Conservation (phyloP, 1,284 basidiomycete species). For the Veloporphyrellus conicus region DNA sequence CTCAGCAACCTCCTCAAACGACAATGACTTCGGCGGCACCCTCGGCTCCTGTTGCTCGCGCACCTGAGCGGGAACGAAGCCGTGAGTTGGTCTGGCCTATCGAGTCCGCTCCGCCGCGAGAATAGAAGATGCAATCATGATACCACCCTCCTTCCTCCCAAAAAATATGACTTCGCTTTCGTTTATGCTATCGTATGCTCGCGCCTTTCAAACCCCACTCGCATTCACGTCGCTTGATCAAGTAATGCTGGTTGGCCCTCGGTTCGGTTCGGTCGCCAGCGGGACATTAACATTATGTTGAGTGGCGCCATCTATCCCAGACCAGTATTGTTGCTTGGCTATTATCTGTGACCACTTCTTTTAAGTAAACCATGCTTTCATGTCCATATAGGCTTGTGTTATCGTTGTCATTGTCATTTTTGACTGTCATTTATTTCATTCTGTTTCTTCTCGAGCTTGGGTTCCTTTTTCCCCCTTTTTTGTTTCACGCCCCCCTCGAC, state of each 20-base stretch:
- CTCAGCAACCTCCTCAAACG: conserved; percentile 22
- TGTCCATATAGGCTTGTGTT: conserved; percentile 24
- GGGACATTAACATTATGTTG: conserved; percentile 31
- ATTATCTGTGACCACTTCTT: conserved; percentile 27
- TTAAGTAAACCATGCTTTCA: conserved; percentile 25
- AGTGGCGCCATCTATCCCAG: conserved; percentile 17
- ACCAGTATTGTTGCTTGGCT: conserved; percentile 24
- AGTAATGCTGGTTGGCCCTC: conserved; percentile 10
- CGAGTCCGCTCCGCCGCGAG: conserved; percentile 28
- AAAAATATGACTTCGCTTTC: conserved; percentile 29
- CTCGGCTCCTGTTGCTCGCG: conserved; percentile 22
- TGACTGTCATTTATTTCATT: conserved; percentile 29
- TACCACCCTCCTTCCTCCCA: conserved; percentile 10
- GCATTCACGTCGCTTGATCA: conserved; percentile 11
- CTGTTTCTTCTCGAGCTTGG: conserved; percentile 14
- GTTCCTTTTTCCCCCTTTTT: conserved; percentile 8
- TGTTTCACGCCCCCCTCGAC: conserved; percentile 2
- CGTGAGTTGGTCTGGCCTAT: conserved; percentile 31
- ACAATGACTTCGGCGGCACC: conserved; percentile 12
- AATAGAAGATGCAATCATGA: conserved; percentile 20
- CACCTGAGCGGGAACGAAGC: conserved; percentile 29
- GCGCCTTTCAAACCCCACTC: conserved; percentile 24
- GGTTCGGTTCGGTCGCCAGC: conserved; percentile 12
- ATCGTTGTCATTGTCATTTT: conserved; percentile 9
- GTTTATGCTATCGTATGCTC: conserved; percentile 29